Base-by-base conservation (phyloP, 192 early-diverging fungal species). In the Entomortierella parvispora region DNA sequence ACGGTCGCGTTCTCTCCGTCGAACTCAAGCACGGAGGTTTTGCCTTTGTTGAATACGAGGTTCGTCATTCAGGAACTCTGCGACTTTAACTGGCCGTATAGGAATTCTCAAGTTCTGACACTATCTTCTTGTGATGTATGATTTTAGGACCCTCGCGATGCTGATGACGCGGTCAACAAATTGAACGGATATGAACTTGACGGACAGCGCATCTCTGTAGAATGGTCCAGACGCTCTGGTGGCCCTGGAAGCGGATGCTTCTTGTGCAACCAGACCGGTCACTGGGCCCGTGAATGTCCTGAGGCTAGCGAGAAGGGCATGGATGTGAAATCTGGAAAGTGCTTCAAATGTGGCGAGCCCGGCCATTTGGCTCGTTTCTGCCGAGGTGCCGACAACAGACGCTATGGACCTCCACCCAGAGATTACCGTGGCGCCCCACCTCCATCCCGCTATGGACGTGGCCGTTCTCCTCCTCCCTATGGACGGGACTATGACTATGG, bases 221-320 rank as follows among this genome's bases (percentile, higher is more conserved):
- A 86, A 58, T 81, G 78, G 68, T 83, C 85, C 22, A 74, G 81
- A 50, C 67, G 83, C 49, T 84, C 84, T 34, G 82, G 82, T 4
- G 82, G 82, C 15, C 81, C 81, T 18, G 84, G 83, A 12, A 84
- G 82, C 48, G 83, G 81, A 52, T 86, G 85, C 67, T 86, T 86
- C 68, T 66, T 86, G 12, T 86, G 85, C 75, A 75, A 76, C 20
- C 69, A 74, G 34, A 78, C 80, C 44, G 85, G 85, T 29, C 85
- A 86, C 57, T 86, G 85, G 85, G 85, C 83, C 12, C 69, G 83
- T 37, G 85, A 86, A 42, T 86, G 85, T 60, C 81, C 82, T 18
- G 81, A 84, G 34, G 83, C 83, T n/a, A 72, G 80, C 26, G 82
- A 86, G 44, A 81, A 81, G 51, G 85, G 85, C 23, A 84, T 86